These are phyloP conservation scores for Mortierella sp. DNA, from an alignment of 371 early-diverging fungal genomes.

Conservation along the genomic window DNA sequence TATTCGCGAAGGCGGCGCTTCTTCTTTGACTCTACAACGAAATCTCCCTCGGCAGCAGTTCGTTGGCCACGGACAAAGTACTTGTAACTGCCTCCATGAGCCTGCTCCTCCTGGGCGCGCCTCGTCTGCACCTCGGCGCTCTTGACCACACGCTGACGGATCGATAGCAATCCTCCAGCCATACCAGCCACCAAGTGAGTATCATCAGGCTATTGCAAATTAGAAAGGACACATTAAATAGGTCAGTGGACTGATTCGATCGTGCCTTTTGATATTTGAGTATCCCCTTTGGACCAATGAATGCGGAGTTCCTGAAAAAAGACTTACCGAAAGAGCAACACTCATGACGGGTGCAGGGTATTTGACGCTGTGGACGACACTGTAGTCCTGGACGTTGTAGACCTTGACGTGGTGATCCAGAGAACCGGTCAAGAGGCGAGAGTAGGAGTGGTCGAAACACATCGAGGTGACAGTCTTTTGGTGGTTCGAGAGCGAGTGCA, in stretches of 20 bases:
- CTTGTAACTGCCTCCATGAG: constrained; percentile 71
- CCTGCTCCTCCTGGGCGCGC: constrained; percentile 62
- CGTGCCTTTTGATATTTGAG: too few relatives aligned
- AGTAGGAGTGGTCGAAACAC: constrained; percentile 82
- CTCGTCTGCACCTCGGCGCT: constrained; percentile 63
- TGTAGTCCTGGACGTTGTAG: constrained; percentile 87
- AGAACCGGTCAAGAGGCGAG: constrained; percentile 89
- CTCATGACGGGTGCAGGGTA: constrained; percentile 93
- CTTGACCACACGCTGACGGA: constrained; percentile 82
- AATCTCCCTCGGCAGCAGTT: constrained; percentile 68
- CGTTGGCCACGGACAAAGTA: constrained; percentile 81
- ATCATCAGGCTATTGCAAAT: constrained; percentile 75
- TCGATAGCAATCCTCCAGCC: constrained; percentile 90
- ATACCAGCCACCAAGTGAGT: constrained; percentile 93
- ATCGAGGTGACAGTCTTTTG: constrained; percentile 95
- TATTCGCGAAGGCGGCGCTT: constrained; percentile 77
- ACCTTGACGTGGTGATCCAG: constrained; percentile 97
- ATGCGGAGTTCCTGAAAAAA: too few relatives aligned
- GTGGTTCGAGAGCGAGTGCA: constrained; percentile 86
- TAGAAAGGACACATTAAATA: neutral
- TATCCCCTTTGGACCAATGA: too few relatives aligned
- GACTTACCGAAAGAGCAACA: constrained; percentile 81
- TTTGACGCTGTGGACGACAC: constrained; percentile 88
- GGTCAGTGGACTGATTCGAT: too few relatives aligned
- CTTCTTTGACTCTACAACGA: constrained; percentile 76